Conservation (phyloP, 192 early-diverging fungal genomes). For the Coemansia sp. region DNA sequence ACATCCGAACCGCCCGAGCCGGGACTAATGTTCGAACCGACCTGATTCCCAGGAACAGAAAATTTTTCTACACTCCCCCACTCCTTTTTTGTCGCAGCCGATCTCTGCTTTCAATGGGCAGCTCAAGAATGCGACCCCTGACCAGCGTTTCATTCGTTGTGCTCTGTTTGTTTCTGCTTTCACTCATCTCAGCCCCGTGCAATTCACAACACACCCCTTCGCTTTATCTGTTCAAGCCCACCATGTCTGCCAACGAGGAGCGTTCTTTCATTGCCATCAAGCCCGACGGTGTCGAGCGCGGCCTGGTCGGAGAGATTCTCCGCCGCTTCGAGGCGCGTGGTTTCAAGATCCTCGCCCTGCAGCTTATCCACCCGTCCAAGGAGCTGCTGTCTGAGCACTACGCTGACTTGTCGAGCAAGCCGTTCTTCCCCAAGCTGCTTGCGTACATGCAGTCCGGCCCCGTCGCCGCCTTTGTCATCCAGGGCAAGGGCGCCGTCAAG, state of each 20-base stretch:
- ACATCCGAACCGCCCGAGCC: no score
- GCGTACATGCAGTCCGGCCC: conserved; percentile 89
- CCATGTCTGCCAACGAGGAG: conserved; percentile 53
- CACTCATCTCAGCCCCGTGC: background rate
- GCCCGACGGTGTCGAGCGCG: conserved; percentile 67
- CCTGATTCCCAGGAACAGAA: background rate
- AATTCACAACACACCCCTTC: background rate
- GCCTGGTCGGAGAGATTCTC: conserved; percentile 91
- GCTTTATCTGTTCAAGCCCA: background rate
- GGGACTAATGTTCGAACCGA: no score
- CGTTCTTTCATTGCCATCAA: conserved; percentile 55
- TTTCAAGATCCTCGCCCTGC: conserved; percentile 84
- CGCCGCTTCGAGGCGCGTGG: conserved; percentile 90
- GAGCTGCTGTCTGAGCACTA: conserved; percentile 81
- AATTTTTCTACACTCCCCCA: conserved; percentile 1
- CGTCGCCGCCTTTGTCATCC: conserved; percentile 94
- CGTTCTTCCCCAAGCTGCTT: conserved; percentile 87
- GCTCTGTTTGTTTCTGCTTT: conserved; percentile 26
- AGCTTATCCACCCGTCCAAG: conserved; percentile 70
- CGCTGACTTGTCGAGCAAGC: conserved; percentile 75
- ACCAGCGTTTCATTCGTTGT: conserved; percentile 19
- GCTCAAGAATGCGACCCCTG: conserved; percentile 24
- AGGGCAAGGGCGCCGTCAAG: conserved; percentile 88
- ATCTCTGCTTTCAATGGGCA: background rate
- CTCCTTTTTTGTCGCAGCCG: conserved; percentile 1